Evolutionary conservation across 805 yeast species (phyloP), one percentile per base, ranked within the genome.

Genomic region (Suhomyces sp.): DNA sequence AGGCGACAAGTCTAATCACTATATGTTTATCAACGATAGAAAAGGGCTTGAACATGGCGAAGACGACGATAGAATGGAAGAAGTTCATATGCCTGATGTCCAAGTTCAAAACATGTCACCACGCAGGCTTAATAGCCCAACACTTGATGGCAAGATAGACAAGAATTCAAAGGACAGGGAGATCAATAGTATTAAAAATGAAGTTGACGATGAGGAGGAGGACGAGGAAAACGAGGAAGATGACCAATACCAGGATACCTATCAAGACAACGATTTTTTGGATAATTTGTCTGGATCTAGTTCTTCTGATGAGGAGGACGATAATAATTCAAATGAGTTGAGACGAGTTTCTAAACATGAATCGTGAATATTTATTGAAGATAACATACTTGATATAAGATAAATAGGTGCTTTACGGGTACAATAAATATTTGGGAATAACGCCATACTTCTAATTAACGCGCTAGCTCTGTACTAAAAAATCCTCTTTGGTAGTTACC

Each of bases 241-340:
- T 9, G 64, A 63, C 15, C 66, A 57, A 12, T 50, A 27, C 46
- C 61, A 65, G 15, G 59, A 54, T 8, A 49, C 29, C 10, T 67
- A 62, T 45, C 67, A 66, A 22, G 72, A 72, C 22, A 66, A 65
- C 40, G 71, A 70, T 26, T 70, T 65, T 50, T 55, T 71, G 31
- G 77, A 73, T 44, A 72, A 73, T 52, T 61, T 74, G 48, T 72
- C 81, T 40, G 81, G 74, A 24, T 74, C 76, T 15, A 76, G 75
- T 26, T 78, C 81, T 17, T 73, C 77, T 19, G 75, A 72, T 24
- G 77, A 73, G 2, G 74, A 68, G 13, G 70, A 60, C 19, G 65
- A 59, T 10, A 61, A 57, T 15, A 68, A 65, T 38, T 60, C 62
- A 44, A 71, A 73, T 52, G 74, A 66, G 57, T 69, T 80, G 47